A percentile compares a stretch with the other conserved stretches of the same genome.
These are phyloP conservation scores for Oidium heveae DNA, from an alignment of 2,329 filamentous ascomycete genomes.

Conservation along the genomic window DNA sequence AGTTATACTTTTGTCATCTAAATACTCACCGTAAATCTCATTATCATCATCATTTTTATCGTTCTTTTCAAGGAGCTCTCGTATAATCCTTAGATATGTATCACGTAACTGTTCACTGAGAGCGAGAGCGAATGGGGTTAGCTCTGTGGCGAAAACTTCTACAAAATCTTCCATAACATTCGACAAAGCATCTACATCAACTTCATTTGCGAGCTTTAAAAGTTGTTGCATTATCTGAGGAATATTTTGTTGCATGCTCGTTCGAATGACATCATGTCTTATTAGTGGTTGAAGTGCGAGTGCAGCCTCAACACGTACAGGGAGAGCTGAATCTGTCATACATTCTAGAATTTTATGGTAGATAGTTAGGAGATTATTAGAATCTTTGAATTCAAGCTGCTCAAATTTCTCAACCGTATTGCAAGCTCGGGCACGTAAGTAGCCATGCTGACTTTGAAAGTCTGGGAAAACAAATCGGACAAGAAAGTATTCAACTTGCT, in stretches of 20 bases:
- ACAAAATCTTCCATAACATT: slow-evolving; percentile 99
- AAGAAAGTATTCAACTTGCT: slow-evolving; percentile 96
- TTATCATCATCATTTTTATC: slow-evolving; percentile 42
- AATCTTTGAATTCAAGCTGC: slow-evolving; percentile 87
- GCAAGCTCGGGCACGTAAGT: slow-evolving; percentile 79
- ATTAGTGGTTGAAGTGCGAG: slow-evolving; percentile 88
- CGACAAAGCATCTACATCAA: slow-evolving; percentile 85
- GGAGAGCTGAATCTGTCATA: slow-evolving; percentile 83
- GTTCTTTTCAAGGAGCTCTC: slow-evolving; percentile 75
- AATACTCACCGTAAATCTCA: slow-evolving; percentile 64
- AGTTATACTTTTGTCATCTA: slow-evolving; percentile 97
- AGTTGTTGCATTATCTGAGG: slow-evolving; percentile 99
- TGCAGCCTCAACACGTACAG: slow-evolving; percentile 81
- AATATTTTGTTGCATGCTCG: slow-evolving; percentile 92
- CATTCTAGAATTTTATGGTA: slow-evolving; percentile 93
- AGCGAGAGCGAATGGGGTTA: slow-evolving; percentile 90
- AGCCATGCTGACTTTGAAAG: slow-evolving; percentile 78
- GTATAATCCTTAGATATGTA: slow-evolving; percentile 82
- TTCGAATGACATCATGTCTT: slow-evolving; percentile 77
- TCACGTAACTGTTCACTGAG: slow-evolving; percentile 88
- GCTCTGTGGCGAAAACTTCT: slow-evolving; percentile 88
- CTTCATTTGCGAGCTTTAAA: slow-evolving; percentile 88
- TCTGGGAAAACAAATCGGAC: slow-evolving; percentile 96
- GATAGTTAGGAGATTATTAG: slow-evolving; percentile 83
- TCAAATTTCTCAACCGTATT: slow-evolving; percentile 97